Evolutionary conservation across 1,284 basidiomycete species (phyloP).

Genomic region (Mycena sp.): DNA sequence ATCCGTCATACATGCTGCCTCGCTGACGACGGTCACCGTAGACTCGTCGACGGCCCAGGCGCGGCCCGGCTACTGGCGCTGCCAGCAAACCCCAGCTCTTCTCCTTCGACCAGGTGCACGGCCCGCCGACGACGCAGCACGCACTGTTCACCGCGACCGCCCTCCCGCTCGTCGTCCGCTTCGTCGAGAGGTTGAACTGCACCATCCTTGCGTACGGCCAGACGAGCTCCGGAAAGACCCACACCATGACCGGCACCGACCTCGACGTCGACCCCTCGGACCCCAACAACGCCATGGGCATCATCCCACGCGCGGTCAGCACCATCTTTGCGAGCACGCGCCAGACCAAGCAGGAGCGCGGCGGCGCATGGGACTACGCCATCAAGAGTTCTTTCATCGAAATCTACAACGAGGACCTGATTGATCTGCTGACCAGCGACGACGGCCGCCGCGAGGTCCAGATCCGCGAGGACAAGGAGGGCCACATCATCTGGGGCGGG

Average conservation of each 20-base stretch:
- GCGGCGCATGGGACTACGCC: constrained; percentile 74
- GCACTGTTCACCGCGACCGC: constrained; percentile 88
- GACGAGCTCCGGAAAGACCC: constrained; percentile 96
- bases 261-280: constrained; percentile 83
- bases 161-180: constrained; percentile 87
- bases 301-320: constrained; percentile 95
- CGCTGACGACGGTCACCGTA: constrained; percentile 76
- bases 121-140: constrained; percentile 84
- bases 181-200: constrained; percentile 96
- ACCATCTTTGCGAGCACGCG: constrained; percentile 86
- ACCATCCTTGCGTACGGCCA: constrained; percentile 99
- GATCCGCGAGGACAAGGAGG: constrained; percentile 96
- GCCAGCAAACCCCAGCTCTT: constrained; percentile 89
- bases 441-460: constrained; percentile 83
- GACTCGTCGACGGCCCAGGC: constrained; percentile 64
- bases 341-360: constrained; percentile 80
- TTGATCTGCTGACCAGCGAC: constrained; percentile 86
- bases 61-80: constrained; percentile 60
- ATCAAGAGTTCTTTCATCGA: constrained; percentile 93
- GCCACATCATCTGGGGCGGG: constrained; percentile 97
- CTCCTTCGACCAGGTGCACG: constrained; percentile 94
- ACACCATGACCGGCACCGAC: constrained; percentile 95
- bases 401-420: constrained; percentile 97
- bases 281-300: constrained; percentile 84
- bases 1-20: constrained; percentile 82